A percentile compares a stretch with the other conserved stretches of the same genome.
These are phyloP conservation scores for Teratosphaeria destructans DNA, from an alignment of 2,329 filamentous ascomycete genomes.

Conservation along the genomic window DNA sequence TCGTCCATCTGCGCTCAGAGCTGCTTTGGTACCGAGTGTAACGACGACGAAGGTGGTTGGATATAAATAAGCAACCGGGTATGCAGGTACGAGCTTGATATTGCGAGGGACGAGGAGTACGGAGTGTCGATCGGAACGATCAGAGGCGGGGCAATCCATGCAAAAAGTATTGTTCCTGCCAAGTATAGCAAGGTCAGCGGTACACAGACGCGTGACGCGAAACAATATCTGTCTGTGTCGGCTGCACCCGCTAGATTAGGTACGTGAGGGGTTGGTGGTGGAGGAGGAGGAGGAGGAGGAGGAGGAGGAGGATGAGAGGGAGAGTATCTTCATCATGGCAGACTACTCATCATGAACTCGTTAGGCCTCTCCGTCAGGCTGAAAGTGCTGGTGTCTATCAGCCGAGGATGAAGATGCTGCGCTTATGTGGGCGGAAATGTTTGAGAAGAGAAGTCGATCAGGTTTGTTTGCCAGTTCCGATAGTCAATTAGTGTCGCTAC, in stretches of 20 bases:
- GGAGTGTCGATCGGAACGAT: not conserved
- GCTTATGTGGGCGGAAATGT: too few relatives aligned
- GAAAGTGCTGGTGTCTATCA: too few relatives aligned
- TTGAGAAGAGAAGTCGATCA: too few relatives aligned
- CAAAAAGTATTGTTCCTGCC: not conserved
- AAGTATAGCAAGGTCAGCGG: not conserved
- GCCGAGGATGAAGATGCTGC: too few relatives aligned
- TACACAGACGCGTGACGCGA: not conserved
- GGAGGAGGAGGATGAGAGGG: too few relatives aligned
- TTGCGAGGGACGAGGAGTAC: not conserved
- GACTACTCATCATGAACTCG: too few relatives aligned
- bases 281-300: too few relatives aligned
- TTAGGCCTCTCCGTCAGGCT: too few relatives aligned
- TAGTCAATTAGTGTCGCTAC: too few relatives aligned
- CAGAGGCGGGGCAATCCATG: not conserved
- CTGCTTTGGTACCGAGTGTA: not conserved
- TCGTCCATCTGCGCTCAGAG: not conserved
- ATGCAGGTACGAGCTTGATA: not conserved
- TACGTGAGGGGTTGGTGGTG: not conserved
- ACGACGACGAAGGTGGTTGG: not conserved
- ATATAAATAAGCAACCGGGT: not conserved
- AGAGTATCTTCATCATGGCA: too few relatives aligned
- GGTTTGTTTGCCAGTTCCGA: too few relatives aligned
- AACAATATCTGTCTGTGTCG: not conserved
- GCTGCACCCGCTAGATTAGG: not conserved